Evolutionary conservation across 1,139 yeast species (phyloP).

Genomic region (Dujonia santamariae): DNA sequence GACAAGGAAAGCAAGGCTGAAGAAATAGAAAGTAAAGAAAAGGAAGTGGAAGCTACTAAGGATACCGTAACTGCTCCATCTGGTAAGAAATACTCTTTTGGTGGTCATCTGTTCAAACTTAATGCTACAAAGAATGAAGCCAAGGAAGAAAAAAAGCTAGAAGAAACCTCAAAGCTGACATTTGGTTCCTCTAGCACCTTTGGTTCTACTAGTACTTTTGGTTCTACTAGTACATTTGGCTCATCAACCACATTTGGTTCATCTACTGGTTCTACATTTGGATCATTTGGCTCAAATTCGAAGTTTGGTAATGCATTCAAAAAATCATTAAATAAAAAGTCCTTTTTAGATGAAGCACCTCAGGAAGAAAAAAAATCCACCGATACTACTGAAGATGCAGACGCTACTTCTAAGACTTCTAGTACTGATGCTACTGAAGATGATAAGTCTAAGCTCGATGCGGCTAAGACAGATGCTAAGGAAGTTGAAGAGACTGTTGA

Average conservation of each 20-base stretch:
- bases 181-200: constrained; percentile 36
- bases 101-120: constrained; percentile 27
- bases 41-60: background rate
- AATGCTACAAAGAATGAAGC: constrained; percentile 11
- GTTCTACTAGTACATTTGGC: constrained; percentile 33
- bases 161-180: too few relatives aligned
- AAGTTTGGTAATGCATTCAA: constrained; percentile 59
- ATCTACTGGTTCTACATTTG: constrained; percentile 1
- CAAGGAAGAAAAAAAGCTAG: constrained; percentile 7
- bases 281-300: constrained; percentile 57
- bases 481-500: constrained; percentile 7
- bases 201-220: constrained; percentile 55
- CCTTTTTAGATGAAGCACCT: constrained; percentile 47
- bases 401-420: too few relatives aligned
- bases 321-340: constrained; percentile 45
- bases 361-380: constrained; percentile 13
- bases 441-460: background rate
- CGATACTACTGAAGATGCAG: constrained; percentile 9
- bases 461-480: background rate
- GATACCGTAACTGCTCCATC: background rate
- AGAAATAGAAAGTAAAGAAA: background rate
- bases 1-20: background rate
- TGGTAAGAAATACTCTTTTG: constrained; percentile 24
- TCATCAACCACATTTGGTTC: constrained; percentile 14
- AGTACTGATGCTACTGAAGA: too few relatives aligned